These are phyloP conservation scores for Daldinia concentrica DNA, from an alignment of 495 filamentous ascomycete genomes.

Conservation along the genomic window DNA sequence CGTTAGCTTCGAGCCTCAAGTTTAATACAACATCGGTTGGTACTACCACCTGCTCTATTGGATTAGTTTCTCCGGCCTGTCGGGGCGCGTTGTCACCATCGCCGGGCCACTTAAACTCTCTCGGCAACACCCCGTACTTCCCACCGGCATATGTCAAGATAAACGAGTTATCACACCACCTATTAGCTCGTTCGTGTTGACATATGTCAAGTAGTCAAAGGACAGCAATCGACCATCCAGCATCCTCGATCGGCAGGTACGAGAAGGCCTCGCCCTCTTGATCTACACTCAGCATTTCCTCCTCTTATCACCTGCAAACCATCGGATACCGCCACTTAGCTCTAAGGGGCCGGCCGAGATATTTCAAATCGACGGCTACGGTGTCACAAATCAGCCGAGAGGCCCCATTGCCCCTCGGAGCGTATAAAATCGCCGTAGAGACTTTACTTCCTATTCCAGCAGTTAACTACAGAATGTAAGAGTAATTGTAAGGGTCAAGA, in stretches of 20 bases:
- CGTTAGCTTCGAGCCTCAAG: slow-evolving; percentile 36
- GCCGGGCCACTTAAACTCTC: slow-evolving; percentile 19
- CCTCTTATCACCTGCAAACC: not conserved
- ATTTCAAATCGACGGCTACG: slow-evolving; percentile 15
- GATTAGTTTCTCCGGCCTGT: slow-evolving; percentile 29
- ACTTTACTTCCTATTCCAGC: slow-evolving; percentile 24
- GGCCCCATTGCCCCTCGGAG: not conserved
- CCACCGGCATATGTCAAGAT: not conserved
- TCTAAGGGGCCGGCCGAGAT: not conserved
- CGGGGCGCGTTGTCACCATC: slow-evolving; percentile 9
- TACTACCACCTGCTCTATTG: slow-evolving; percentile 38
- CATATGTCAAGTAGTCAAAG: not conserved
- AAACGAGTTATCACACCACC: not conserved
- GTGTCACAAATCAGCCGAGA: slow-evolving; percentile 9
- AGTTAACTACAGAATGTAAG: not conserved
- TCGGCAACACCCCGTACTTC: slow-evolving; percentile 13
- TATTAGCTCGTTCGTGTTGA: not conserved
- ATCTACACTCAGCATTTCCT: slow-evolving; percentile 27
- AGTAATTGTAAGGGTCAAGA: not conserved
- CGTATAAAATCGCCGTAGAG: slow-evolving; percentile 2
- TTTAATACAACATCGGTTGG: slow-evolving; percentile 31
- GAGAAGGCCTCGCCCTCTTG: slow-evolving; percentile 5
- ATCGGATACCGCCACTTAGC: not conserved
- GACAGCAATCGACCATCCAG: slow-evolving; percentile 2
- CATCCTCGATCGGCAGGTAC: slow-evolving; percentile 36